Conservation (phyloP, 2,329 filamentous ascomycete species). For the Alternaria incomplexa region DNA sequence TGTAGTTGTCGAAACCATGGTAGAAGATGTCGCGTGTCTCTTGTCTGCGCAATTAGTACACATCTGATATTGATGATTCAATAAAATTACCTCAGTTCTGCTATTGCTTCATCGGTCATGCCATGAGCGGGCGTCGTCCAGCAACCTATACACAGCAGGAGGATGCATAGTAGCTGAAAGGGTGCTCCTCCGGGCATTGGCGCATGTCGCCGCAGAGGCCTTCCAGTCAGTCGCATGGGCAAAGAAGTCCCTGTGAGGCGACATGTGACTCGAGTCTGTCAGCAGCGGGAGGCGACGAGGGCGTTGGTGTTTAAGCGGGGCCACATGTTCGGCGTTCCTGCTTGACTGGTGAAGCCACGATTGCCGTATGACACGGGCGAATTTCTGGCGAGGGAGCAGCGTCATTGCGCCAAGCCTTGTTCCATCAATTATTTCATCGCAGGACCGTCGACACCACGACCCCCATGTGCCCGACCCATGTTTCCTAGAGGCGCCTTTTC, state of each 20-base stretch:
- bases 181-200: slow-evolving; percentile 26
- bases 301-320: slow-evolving; percentile 2
- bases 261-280: slow-evolving; percentile 38
- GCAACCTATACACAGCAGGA: slow-evolving; percentile 36
- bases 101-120: slow-evolving; percentile 54
- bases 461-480: not conserved
- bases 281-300: not conserved
- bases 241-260: slow-evolving; percentile 31
- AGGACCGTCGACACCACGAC: not conserved
- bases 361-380: slow-evolving; percentile 13
- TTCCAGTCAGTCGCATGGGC: slow-evolving; percentile 48
- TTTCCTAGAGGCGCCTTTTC: not conserved
- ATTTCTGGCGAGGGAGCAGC: slow-evolving; percentile 12
- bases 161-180: slow-evolving; percentile 40
- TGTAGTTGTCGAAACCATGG: slow-evolving; percentile 95
- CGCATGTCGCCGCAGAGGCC: slow-evolving; percentile 36
- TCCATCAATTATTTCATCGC: slow-evolving; percentile 31
- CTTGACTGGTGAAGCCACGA: slow-evolving; percentile 16
- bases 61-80: not conserved
- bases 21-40: slow-evolving; percentile 80
- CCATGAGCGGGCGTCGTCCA: slow-evolving; percentile 45
- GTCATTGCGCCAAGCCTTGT: slow-evolving; percentile 18
- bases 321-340: slow-evolving; percentile 7
- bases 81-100: slow-evolving; percentile 43
- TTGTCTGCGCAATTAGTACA: slow-evolving; percentile 43